phyloP scores from a whole-genome alignment of 768 basidiomycete species.

The Calvatia gigantea region DNA sequence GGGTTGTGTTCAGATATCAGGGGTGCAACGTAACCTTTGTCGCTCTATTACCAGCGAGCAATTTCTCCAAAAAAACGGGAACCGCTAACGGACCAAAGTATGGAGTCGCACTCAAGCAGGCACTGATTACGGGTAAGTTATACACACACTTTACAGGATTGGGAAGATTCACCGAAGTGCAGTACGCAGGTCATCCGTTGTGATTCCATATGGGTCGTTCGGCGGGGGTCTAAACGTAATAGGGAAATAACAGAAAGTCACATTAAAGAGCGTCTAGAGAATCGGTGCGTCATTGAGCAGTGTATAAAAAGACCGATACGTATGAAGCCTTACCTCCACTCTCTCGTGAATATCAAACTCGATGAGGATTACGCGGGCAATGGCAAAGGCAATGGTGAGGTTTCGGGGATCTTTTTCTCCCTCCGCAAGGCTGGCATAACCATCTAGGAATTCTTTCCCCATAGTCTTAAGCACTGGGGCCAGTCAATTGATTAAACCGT shows the following conservation, averaged over 20 bases:
- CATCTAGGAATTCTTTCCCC: conserved; percentile 68
- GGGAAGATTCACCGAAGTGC: conserved; percentile 53
- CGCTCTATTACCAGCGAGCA: conserved; percentile 72
- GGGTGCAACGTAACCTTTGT: too few species aligned
- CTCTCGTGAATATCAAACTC: conserved; percentile 79
- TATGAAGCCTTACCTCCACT: conserved; percentile 61
- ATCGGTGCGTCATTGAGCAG: conserved; percentile 2
- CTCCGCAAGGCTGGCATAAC: conserved; percentile 80
- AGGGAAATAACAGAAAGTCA: conserved; percentile 97
- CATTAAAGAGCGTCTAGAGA: conserved; percentile 81
- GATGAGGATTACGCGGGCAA: conserved; percentile 79
- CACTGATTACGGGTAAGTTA: conserved; percentile 30
- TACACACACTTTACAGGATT: not conserved
- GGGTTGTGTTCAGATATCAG: too few species aligned
- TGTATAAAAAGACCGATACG: not conserved
- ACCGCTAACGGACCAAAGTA: conserved; percentile 82
- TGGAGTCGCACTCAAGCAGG: conserved; percentile 76
- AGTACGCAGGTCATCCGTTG: conserved; percentile 76
- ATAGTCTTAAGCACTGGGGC: conserved; percentile 62
- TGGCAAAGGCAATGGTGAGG: conserved; percentile 83
- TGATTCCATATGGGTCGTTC: conserved; percentile 91
- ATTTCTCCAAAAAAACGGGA: conserved; percentile 88
- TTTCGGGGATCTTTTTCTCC: conserved; percentile 99
- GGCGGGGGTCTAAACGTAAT: conserved; percentile 95
- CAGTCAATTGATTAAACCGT: conserved; percentile 1